Percentiles rank a stretch among this genome's conserved stretches.
Evolutionary conservation across 345 rosid genomes (phyloP).

Genomic region (Salix koriyanagi): DNA sequence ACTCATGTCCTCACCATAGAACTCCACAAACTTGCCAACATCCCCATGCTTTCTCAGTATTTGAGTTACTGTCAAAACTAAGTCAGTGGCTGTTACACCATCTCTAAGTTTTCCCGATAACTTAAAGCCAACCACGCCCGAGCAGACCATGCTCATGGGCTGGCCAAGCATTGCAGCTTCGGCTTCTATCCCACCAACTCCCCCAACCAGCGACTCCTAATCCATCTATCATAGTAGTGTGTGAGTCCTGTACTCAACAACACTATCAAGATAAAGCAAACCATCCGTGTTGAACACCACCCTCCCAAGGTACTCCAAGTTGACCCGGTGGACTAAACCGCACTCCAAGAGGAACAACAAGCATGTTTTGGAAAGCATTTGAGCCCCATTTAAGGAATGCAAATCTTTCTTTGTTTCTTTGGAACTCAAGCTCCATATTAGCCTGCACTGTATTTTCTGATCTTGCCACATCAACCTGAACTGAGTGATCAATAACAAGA

Average conservation of each 20-base stretch:
- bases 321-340: constrained; percentile 95
- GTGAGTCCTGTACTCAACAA: constrained; percentile 96
- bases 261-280: constrained; percentile 84
- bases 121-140: no score
- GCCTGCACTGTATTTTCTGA: constrained; percentile 91
- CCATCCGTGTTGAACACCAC: constrained; percentile 82
- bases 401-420: constrained; percentile 64
- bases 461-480: constrained; percentile 91
- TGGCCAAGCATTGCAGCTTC: constrained; percentile 98
- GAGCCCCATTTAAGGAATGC: constrained; percentile 96
- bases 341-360: constrained; percentile 96
- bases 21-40: constrained; percentile 94
- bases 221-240: constrained; percentile 96
- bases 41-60: constrained; percentile 94
- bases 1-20: constrained; percentile 83
- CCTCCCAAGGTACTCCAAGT: constrained; percentile 86
- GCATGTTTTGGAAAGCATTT: constrained; percentile 84
- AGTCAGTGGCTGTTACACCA: constrained; percentile 87
- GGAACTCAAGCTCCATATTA: constrained; percentile 88
- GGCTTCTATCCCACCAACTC: constrained; percentile 96
- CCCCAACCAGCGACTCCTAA: constrained; percentile 99
- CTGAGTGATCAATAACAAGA: constrained; percentile 96
- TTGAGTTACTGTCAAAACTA: constrained; percentile 92
- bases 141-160: constrained; percentile 99
- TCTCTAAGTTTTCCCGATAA: no score